phyloP scores from a whole-genome alignment of 2,329 filamentous ascomycete genomes.

The Pseudocercospora crystallina region DNA sequence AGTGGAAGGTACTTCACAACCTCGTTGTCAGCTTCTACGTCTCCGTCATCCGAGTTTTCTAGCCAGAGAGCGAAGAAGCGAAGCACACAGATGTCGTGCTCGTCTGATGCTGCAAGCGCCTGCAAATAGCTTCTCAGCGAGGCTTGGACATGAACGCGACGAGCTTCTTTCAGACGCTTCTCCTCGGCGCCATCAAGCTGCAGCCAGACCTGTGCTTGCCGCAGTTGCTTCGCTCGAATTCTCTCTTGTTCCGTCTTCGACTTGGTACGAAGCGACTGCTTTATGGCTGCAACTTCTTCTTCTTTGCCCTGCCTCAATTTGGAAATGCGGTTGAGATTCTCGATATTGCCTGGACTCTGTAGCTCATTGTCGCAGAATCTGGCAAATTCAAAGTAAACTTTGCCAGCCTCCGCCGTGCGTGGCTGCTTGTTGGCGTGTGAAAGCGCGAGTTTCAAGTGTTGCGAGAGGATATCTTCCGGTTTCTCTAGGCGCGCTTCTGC shows the following conservation, averaged over 20 bases:
- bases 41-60: constrained; percentile 67
- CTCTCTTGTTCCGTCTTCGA: constrained; percentile 46
- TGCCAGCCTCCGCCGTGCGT: constrained; percentile 72
- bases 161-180: constrained; percentile 70
- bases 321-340: constrained; percentile 79
- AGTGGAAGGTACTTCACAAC: constrained; percentile 67
- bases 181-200: constrained; percentile 88
- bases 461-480: constrained; percentile 82
- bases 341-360: constrained; percentile 77
- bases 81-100: constrained; percentile 83
- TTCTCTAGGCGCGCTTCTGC: constrained; percentile 89
- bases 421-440: constrained; percentile 70
- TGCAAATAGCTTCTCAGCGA: constrained; percentile 92
- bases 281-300: constrained; percentile 74
- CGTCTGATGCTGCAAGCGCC: constrained; percentile 79
- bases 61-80: constrained; percentile 95
- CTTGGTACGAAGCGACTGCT: constrained; percentile 55
- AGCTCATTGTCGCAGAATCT: constrained; percentile 93
- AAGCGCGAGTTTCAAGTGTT: constrained; percentile 81
- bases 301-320: constrained; percentile 77
- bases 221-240: constrained; percentile 58
- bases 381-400: constrained; percentile 93
- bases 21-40: constrained; percentile 71
- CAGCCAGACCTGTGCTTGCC: constrained; percentile 82
- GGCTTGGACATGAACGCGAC: constrained; percentile 79